phyloP scores from a whole-genome alignment of 306 rosid species.

The Inga leiocalycina region DNA sequence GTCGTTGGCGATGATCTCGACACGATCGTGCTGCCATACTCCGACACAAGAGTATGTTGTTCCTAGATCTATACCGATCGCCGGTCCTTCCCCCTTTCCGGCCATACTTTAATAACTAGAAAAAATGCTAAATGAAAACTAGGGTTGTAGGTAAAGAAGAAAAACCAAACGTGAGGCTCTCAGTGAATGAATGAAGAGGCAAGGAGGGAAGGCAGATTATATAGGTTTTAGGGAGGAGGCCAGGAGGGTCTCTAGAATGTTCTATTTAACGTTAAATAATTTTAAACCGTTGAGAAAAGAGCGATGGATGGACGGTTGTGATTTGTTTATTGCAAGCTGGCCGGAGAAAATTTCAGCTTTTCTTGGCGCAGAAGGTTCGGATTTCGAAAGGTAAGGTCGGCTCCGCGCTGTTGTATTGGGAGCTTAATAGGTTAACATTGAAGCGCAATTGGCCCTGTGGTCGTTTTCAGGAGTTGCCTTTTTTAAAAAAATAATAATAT shows the following conservation, averaged over 20 bases:
- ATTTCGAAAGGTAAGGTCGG: neutral
- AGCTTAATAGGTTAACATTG: neutral
- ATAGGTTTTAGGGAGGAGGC: constrained; percentile 13
- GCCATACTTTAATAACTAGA: constrained; percentile 42
- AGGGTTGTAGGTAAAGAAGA: neutral
- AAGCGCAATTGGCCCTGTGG: neutral
- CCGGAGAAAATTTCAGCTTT: neutral
- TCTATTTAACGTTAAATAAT: constrained; percentile 14
- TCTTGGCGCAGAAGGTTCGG: neutral
- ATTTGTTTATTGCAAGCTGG: neutral
- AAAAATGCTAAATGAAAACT: neutral
- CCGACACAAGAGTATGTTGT: constrained; percentile 83
- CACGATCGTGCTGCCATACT: constrained; percentile 88
- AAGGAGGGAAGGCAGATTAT: neutral
- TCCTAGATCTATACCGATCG: constrained; percentile 86
- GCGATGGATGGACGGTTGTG: constrained; percentile 9
- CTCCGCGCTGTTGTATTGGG: neutral
- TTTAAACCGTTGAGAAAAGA: constrained; percentile 12
- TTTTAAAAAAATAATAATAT: too few relatives aligned
- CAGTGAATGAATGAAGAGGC: neutral
- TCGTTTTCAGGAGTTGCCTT: neutral
- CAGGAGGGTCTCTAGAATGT: constrained; percentile 46
- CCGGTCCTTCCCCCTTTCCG: constrained; percentile 81
- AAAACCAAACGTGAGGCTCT: neutral
- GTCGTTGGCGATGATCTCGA: constrained; percentile 79